Evolutionary conservation across 371 early-diverging fungal species (phyloP).

Genomic region (Apophysomyces trapeziformis): DNA sequence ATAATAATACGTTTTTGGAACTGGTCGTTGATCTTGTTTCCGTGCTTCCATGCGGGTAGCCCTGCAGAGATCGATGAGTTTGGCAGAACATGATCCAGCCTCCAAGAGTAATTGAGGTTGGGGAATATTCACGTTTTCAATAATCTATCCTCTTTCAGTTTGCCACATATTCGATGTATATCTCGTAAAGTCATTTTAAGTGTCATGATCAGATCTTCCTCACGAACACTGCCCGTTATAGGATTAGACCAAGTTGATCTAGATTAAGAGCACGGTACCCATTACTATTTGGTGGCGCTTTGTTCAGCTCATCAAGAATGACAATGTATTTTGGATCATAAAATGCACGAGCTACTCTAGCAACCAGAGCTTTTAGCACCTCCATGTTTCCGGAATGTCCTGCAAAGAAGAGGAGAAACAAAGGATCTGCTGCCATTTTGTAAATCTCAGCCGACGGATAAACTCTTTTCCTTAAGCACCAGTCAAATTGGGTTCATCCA

Average conservation of each 20-base stretch:
- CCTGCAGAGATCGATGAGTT: conserved; percentile 33
- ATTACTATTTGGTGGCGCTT: conserved; percentile 48
- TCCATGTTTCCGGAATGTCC: conserved; percentile 34
- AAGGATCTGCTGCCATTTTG: no score
- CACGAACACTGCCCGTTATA: conserved; percentile 45
- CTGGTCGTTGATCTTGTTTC: conserved; percentile 66
- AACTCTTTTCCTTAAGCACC: no score
- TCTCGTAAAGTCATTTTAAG: conserved; percentile 75
- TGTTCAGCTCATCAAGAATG: conserved; percentile 80
- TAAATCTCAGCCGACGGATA: no score
- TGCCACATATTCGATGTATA: conserved; percentile 80
- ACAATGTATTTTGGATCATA: conserved; percentile 82
- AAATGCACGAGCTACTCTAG: conserved; percentile 84
- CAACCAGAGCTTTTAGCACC: conserved; percentile 74
- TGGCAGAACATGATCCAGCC: neutral
- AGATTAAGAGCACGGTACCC: conserved; percentile 35
- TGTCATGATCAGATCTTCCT: conserved; percentile 77
- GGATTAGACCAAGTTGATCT: neutral
- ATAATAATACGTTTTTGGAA: conserved; percentile 81
- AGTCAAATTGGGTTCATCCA: conserved; percentile 27
- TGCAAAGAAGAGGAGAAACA: no score
- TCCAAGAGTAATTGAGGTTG: conserved; percentile 5
- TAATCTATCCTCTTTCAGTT: conserved; percentile 75
- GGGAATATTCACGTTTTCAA: conserved; percentile 65
- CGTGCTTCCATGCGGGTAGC: conserved; percentile 64